Conservation (phyloP, 139 green algal genomes). For the Raphidocelis subcapitata region DNA sequence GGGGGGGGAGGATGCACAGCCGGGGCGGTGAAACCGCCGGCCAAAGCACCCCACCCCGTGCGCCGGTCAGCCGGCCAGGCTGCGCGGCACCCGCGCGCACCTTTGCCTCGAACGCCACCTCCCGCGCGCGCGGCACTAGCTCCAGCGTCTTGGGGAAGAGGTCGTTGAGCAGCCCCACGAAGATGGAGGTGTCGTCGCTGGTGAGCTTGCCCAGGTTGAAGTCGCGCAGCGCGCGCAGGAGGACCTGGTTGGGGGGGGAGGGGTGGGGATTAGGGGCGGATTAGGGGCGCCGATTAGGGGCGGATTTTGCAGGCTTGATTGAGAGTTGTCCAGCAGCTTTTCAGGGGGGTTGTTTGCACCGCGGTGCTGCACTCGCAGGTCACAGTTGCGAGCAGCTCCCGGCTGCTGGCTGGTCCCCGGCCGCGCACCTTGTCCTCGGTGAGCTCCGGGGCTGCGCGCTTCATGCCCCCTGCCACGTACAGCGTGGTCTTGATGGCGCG, state of each 20-base stretch:
- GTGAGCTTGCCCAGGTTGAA: slow-evolving; percentile 96
- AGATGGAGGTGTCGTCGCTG: slow-evolving; percentile 86
- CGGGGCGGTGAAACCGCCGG: no score
- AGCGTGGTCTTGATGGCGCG: slow-evolving; percentile 97
- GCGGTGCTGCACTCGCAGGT: no score
- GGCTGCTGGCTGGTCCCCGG: no score
- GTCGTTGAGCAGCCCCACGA: slow-evolving; percentile 92
- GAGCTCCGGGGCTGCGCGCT: slow-evolving; percentile 81
- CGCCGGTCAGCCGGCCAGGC: no score
- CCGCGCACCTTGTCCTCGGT: slow-evolving; percentile 92
- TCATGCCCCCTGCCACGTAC: slow-evolving; percentile 93
- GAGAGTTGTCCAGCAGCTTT: no score
- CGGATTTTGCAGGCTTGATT: no score
- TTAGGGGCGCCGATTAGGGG: no score
- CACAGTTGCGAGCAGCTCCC: no score
- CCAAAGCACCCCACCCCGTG: no score
- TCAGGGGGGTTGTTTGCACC: no score
- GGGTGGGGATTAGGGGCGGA: no score
- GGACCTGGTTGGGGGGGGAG: slow-evolving; percentile 42
- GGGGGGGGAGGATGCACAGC: no score
- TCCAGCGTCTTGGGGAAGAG: slow-evolving; percentile 88
- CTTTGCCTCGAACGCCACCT: slow-evolving; percentile 78
- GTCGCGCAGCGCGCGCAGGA: slow-evolving; percentile 90
- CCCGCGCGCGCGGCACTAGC: slow-evolving; percentile 75
- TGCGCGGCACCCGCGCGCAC: slow-evolving; percentile 17